A percentile compares a stretch with the other conserved stretches of the same genome.
phyloP scores from a whole-genome alignment of 2,329 filamentous ascomycete species.

The Albifimbria verrucaria region DNA sequence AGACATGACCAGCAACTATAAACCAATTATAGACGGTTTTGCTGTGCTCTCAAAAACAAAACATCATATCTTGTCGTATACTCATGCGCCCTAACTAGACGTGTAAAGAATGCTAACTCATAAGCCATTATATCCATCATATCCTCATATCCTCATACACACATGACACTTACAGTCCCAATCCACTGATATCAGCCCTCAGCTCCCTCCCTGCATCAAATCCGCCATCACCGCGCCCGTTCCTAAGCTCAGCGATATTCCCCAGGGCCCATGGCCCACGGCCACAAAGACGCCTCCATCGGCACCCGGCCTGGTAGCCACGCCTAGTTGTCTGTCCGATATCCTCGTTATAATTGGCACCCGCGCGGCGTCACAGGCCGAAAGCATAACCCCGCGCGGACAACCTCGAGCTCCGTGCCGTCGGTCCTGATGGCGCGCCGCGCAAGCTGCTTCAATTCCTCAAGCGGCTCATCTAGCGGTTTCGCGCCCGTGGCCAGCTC shows the following conservation, averaged over 20 bases:
- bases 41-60: no score
- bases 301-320: conserved; percentile 35
- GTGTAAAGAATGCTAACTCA: no score
- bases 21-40: no score
- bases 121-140: not conserved
- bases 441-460: conserved; percentile 46
- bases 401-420: conserved; percentile 53
- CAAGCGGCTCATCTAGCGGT: conserved; percentile 31
- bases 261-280: conserved; percentile 75
- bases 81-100: not conserved
- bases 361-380: conserved; percentile 65
- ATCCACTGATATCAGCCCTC: conserved; percentile 52
- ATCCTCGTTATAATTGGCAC: conserved; percentile 61
- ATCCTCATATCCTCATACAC: not conserved
- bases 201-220: conserved; percentile 57
- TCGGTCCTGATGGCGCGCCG: conserved; percentile 41
- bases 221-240: conserved; percentile 71
- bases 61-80: no score
- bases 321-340: conserved; percentile 52
- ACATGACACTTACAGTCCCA: conserved; percentile 10
- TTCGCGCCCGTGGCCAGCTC: conserved; percentile 21
- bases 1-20: no score
- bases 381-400: conserved; percentile 69
- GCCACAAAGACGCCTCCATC: conserved; percentile 67
- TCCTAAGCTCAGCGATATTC: conserved; percentile 60